These are phyloP conservation scores for Bipolaris oryzae DNA, from an alignment of 2,329 filamentous ascomycete genomes.

Conservation along the genomic window DNA sequence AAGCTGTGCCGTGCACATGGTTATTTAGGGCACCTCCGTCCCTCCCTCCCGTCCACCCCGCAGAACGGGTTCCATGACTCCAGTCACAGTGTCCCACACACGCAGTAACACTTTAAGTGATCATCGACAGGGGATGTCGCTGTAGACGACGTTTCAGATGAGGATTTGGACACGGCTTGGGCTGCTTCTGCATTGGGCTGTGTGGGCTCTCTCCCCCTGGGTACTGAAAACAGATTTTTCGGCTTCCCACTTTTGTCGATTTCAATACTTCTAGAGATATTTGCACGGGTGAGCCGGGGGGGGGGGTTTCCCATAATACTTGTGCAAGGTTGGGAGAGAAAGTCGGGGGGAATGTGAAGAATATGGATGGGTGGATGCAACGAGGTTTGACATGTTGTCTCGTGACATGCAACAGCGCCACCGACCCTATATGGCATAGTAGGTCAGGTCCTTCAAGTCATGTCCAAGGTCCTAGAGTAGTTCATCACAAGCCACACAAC, in stretches of 20 bases:
- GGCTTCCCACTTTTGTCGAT: not conserved
- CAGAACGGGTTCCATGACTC: not conserved
- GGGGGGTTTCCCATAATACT: too few species aligned
- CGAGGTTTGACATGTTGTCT: not conserved
- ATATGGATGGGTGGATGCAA: not conserved
- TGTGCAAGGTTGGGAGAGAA: not conserved
- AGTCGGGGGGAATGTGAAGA: too few species aligned
- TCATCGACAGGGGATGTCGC: conserved; percentile 6
- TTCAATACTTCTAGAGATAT: not conserved
- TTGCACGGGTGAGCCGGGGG: not conserved
- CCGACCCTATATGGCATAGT: not conserved
- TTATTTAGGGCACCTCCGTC: not conserved
- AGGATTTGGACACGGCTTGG: not conserved
- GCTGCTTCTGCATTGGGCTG: not conserved
- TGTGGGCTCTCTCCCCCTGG: not conserved
- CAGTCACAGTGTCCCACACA: not conserved
- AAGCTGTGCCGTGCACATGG: not conserved
- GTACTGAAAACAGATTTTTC: not conserved
- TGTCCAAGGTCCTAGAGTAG: not conserved
- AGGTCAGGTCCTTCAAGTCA: not conserved
- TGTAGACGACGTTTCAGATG: conserved; percentile 1
- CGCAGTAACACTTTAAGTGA: not conserved
- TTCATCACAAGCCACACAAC: not conserved
- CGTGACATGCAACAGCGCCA: not conserved
- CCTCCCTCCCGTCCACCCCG: not conserved